Evolutionary conservation across 2,329 filamentous ascomycete species (phyloP).

Genomic region (Passalora sequoiae): DNA sequence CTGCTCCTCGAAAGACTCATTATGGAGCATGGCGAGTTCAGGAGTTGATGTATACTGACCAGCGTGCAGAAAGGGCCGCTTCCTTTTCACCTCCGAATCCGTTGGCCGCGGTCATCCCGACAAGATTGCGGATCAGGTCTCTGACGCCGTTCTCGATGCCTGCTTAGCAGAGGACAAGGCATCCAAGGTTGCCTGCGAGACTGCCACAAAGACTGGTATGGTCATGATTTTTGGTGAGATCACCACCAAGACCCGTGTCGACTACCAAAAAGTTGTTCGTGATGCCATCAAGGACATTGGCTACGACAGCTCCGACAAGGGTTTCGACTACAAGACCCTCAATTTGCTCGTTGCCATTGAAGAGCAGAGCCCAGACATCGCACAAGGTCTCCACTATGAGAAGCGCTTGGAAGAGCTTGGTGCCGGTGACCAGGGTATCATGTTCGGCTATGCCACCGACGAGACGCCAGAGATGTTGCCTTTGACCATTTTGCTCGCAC

Average conservation of each 20-base stretch:
- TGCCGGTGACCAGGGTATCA: conserved; percentile 99
- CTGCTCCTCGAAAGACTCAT: too few species aligned
- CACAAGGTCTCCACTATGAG: conserved; percentile 97
- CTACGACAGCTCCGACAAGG: conserved; percentile 94
- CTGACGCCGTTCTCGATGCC: conserved; percentile 96
- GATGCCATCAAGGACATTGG: conserved; percentile 95
- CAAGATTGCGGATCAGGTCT: conserved; percentile 72
- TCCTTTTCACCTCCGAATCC: conserved; percentile 48
- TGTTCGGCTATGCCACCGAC: conserved; percentile 99
- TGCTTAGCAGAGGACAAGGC: conserved; percentile 90
- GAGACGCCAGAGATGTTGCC: conserved; percentile 97
- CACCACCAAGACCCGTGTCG: conserved; percentile 88
- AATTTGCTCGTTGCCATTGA: conserved; percentile 98
- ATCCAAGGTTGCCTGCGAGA: conserved; percentile 98
- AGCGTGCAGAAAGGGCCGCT: conserved; percentile 20
- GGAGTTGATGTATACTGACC: conserved; percentile 10
- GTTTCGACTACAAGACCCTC: conserved; percentile 99
- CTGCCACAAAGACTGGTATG: conserved; percentile 99
- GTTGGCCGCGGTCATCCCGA: conserved; percentile 41
- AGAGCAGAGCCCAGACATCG: conserved; percentile 98
- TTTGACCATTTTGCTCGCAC: conserved; percentile 85
- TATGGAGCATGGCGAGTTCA: too few species aligned
- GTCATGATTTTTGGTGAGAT: conserved; percentile 99
- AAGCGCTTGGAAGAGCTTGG: conserved; percentile 95
- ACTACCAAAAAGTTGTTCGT: conserved; percentile 98